Base-by-base conservation (phyloP, 148 eudicot species). In the Cornus florida region DNA sequence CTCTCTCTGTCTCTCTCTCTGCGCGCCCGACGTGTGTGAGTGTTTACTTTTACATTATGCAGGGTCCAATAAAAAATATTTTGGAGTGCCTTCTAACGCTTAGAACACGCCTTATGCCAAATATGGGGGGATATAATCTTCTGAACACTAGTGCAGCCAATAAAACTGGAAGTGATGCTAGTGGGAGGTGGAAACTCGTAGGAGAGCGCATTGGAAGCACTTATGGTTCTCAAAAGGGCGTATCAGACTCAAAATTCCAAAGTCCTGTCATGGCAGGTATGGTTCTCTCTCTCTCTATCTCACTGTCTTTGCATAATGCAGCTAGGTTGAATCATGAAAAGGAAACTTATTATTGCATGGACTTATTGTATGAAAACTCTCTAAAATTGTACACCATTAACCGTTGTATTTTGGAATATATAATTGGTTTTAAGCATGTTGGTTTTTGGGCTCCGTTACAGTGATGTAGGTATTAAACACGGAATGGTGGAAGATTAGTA, bases 31-130 rank as follows among this genome's bases (percentile, higher is more conserved):
- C 28, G 48, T 5, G 48, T 43, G 48, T 43, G 48, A 43, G 48
- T 48, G 39, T 72, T 69, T 32, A 60, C 35, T 69, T 78, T 68
- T 31, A 73, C 24, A 76, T 79, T 74, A 62, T 85, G 73, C 87
- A 96, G 99, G 99, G 98, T 73, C 86, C 94, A 11, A 94, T 96
- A 93, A 96, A 83, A 83, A 90, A 84, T 32, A 93, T 94, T 4
- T 60, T 91, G 80, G 98, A 94, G 74, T 92, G 95, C 86, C 94
- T 96, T 76, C 71, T 89, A 80, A 92, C 91, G 33, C 93, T 96
- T 20, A 89, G 85, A 83, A 87, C 89, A 59, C 87, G 83, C 64
- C 84, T 86, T 69, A 86, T 82, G 89, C 85, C 85, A 76, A 78
- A 84, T 67, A 68, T 74, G 77, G 88, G 85, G 23, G 84, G 88